These are phyloP conservation scores for Fusarium staphyleae DNA, from an alignment of 2,329 filamentous ascomycete genomes.

Conservation along the genomic window DNA sequence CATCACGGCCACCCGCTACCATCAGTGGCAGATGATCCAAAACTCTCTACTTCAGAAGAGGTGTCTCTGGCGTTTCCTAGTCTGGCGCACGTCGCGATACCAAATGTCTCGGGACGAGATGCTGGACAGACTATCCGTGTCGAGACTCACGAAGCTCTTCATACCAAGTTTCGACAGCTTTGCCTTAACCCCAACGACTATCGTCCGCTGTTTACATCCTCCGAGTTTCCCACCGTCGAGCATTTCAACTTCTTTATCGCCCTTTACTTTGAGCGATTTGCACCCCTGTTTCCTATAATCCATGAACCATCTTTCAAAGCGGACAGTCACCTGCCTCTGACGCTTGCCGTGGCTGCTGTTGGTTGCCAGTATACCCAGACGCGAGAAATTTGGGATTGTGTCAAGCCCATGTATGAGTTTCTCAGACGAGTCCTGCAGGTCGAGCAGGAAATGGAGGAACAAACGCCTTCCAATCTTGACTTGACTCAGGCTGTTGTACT, in stretches of 20 bases:
- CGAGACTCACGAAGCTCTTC: not conserved
- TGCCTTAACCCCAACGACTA: slow-evolving; percentile 18
- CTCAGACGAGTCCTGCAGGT: slow-evolving; percentile 23
- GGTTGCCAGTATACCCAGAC: slow-evolving; percentile 39
- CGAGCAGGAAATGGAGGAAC: not conserved
- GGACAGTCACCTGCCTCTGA: slow-evolving; percentile 31
- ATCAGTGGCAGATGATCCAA: not conserved
- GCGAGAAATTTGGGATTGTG: slow-evolving; percentile 26
- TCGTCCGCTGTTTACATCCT: not conserved
- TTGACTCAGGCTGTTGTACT: slow-evolving; percentile 22
- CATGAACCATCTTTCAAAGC: slow-evolving; percentile 23
- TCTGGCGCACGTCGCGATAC: not conserved
- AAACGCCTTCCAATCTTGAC: not conserved
- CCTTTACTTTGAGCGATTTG: slow-evolving; percentile 45
- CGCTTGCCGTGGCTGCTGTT: slow-evolving; percentile 33
- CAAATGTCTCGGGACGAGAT: no score
- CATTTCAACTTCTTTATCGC: slow-evolving; percentile 43
- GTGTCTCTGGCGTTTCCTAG: not conserved
- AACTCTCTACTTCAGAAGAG: accelerated
- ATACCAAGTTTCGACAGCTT: not conserved
- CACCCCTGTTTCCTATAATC: slow-evolving; percentile 44
- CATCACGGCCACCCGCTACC: not conserved
- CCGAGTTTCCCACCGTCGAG: slow-evolving; percentile 37
- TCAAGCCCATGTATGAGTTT: slow-evolving; percentile 38
- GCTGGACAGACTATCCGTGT: not conserved